Evolutionary conservation across 1,284 basidiomycete genomes (phyloP).

Genomic region (Rhizopogon parksii): DNA sequence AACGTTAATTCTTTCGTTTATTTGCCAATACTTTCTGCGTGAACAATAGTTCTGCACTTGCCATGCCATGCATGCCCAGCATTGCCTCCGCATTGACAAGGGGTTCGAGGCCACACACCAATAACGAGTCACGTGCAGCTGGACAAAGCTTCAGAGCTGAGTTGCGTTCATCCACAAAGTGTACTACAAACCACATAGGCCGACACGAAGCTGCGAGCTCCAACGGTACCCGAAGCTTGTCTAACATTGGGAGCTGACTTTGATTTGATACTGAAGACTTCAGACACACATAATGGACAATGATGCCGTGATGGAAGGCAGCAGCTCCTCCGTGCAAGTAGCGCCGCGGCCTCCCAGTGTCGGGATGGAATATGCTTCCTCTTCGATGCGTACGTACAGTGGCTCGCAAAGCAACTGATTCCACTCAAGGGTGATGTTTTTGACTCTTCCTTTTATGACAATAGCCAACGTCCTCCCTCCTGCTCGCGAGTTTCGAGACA

Average conservation of each 20-base stretch:
- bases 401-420: background rate
- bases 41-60: too few relatives aligned
- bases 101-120: too few relatives aligned
- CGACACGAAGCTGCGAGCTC: background rate
- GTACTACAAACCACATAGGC: background rate
- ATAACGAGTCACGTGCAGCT: background rate
- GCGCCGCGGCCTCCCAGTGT: slow-evolving; percentile 42
- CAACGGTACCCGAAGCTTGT: background rate
- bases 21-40: too few relatives aligned
- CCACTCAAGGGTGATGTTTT: background rate
- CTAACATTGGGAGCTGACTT: slow-evolving; percentile 15
- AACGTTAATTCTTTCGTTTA: too few relatives aligned
- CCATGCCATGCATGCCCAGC: too few relatives aligned
- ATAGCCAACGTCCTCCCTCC: slow-evolving; percentile 9
- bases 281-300: slow-evolving; percentile 31
- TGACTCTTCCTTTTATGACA: background rate
- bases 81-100: too few relatives aligned
- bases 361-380: slow-evolving; percentile 35
- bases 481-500: slow-evolving; percentile 59
- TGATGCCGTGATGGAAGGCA: slow-evolving; percentile 23
- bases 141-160: background rate
- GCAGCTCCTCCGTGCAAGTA: slow-evolving; percentile 18
- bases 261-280: background rate
- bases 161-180: background rate
- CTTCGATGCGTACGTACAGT: slow-evolving; percentile 1